These are phyloP conservation scores for Iris pallida DNA, from an alignment of 116 monocot genomes.

Conservation along the genomic window DNA sequence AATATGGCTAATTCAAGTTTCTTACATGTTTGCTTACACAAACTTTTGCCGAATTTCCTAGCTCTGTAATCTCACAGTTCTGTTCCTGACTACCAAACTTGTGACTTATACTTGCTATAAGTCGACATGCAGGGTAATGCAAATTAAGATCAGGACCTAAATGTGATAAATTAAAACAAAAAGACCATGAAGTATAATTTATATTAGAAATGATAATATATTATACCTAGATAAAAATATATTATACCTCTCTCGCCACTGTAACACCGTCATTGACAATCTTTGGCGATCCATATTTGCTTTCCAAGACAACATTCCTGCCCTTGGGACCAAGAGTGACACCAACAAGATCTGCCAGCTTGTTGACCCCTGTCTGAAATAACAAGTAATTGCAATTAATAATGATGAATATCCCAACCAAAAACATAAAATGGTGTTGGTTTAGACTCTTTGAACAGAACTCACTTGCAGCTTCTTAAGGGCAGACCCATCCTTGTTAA, in stretches of 20 bases:
- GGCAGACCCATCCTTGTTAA: conserved; percentile 64
- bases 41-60: too few relatives aligned
- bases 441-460: background rate
- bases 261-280: conserved; percentile 81
- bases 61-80: too few relatives aligned
- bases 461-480: conserved; percentile 49
- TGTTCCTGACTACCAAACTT: too few relatives aligned
- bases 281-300: conserved; percentile 74
- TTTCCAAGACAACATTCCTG: conserved; percentile 73
- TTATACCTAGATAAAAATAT: too few relatives aligned
- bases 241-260: conserved; percentile 57
- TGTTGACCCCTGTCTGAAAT: conserved; percentile 61
- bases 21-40: too few relatives aligned
- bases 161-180: too few relatives aligned
- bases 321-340: conserved; percentile 80
- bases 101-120: too few relatives aligned
- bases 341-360: conserved; percentile 73
- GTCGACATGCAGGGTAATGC: too few relatives aligned
- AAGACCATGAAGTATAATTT: too few relatives aligned
- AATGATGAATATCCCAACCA: background rate
- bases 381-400: background rate
- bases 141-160: too few relatives aligned
- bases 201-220: too few relatives aligned
- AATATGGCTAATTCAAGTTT: too few relatives aligned
- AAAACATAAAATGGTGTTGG: background rate